Conservation (phyloP, 2,329 filamentous ascomycete genomes). For the Colletotrichum tabaci region DNA sequence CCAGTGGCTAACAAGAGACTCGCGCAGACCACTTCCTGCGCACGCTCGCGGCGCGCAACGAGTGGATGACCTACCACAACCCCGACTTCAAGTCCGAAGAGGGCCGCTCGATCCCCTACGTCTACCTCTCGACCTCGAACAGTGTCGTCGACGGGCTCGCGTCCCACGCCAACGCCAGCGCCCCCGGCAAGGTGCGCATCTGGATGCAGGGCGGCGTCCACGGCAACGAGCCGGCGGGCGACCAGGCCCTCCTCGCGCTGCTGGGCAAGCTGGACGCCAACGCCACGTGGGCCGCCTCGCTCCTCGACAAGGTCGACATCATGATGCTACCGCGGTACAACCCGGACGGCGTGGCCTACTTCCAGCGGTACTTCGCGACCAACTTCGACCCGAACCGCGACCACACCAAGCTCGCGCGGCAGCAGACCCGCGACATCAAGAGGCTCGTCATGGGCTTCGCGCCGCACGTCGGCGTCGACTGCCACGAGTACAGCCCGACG, state of each 20-base stretch:
- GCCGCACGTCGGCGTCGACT: slow-evolving; percentile 52
- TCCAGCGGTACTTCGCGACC: slow-evolving; percentile 49
- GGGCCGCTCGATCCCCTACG: slow-evolving; percentile 45
- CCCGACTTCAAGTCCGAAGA: slow-evolving; percentile 45
- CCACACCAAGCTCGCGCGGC: slow-evolving; percentile 51
- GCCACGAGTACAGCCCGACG: slow-evolving; percentile 50
- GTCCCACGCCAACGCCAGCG: slow-evolving; percentile 36
- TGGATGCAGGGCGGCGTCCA: slow-evolving; percentile 53
- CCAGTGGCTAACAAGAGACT: not conserved
- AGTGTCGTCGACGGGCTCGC: not conserved
- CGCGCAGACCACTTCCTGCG: slow-evolving; percentile 44
- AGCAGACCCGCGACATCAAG: slow-evolving; percentile 52
- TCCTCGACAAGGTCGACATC: slow-evolving; percentile 50
- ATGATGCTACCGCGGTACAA: slow-evolving; percentile 52
- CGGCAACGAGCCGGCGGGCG: slow-evolving; percentile 52
- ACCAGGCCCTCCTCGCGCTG: slow-evolving; percentile 50
- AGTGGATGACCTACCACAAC: slow-evolving; percentile 46
- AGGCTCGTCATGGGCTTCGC: slow-evolving; percentile 46
- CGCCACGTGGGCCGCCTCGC: slow-evolving; percentile 47
- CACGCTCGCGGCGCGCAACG: slow-evolving; percentile 44
- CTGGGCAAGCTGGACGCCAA: slow-evolving; percentile 51
- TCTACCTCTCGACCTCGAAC: slow-evolving; percentile 41
- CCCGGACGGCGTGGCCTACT: slow-evolving; percentile 53
- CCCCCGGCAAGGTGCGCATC: slow-evolving; percentile 47
- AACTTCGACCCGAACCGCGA: slow-evolving; percentile 53